phyloP scores from a whole-genome alignment of 2,329 filamentous ascomycete genomes.

The Colletotrichum sp. region DNA sequence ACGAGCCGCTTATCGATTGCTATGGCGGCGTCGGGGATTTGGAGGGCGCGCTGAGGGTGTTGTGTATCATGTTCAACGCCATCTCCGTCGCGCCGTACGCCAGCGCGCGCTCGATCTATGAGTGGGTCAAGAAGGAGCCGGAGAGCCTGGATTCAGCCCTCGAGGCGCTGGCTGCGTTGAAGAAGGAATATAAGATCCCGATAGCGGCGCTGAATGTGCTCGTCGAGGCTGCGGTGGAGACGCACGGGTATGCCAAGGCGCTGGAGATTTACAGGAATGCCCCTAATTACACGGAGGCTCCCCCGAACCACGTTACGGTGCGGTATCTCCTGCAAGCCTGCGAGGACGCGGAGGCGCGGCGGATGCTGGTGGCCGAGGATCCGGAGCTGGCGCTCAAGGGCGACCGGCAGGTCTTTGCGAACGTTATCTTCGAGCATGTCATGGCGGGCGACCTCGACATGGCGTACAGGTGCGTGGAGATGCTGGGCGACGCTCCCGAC shows the following conservation, averaged over 20 bases:
- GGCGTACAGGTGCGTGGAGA: slow-evolving; percentile 16
- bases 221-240: slow-evolving; percentile 36
- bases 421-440: slow-evolving; percentile 5
- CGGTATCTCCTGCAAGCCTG: slow-evolving; percentile 35
- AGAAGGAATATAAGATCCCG: slow-evolving; percentile 38
- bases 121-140: slow-evolving; percentile 54
- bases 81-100: slow-evolving; percentile 61
- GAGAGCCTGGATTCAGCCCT: slow-evolving; percentile 58
- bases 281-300: slow-evolving; percentile 31
- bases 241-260: slow-evolving; percentile 32
- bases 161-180: slow-evolving; percentile 59
- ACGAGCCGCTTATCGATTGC: slow-evolving; percentile 78
- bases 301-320: slow-evolving; percentile 29
- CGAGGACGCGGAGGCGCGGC: slow-evolving; percentile 26
- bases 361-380: slow-evolving; percentile 35
- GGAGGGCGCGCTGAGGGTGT: slow-evolving; percentile 68
- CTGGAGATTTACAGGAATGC: slow-evolving; percentile 36
- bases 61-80: slow-evolving; percentile 76
- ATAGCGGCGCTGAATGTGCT: slow-evolving; percentile 38
- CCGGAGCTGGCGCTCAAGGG: slow-evolving; percentile 23
- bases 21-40: slow-evolving; percentile 68
- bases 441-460: slow-evolving; percentile 7
- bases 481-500: slow-evolving; percentile 2
- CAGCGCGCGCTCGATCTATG: slow-evolving; percentile 69
- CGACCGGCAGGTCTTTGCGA: background rate